Evolutionary conservation across 345 rosid genomes (phyloP), one percentile per base, ranked within the genome.

Genomic region (Capsella bursapastoris): DNA sequence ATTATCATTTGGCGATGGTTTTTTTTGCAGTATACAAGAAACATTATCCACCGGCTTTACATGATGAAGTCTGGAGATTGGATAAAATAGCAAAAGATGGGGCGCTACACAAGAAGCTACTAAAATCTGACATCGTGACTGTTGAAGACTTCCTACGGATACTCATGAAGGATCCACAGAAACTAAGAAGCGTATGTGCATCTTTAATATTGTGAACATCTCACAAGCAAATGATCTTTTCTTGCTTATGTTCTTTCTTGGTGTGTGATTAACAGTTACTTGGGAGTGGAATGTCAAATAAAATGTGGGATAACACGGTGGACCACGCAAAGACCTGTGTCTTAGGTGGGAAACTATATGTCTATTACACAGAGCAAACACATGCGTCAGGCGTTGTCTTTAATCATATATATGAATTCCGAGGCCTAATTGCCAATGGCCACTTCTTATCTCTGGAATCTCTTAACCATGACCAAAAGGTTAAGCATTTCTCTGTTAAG

Each of bases 281-380:
- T 58, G 98, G 98, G 75, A 93, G 98, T 51, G 96, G 96, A 71
- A 89, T 90, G 96, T 90, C 97, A 16, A 93, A 90, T 72, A 88
- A 84, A 71, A 93, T 93, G 97, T 93, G 98, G 98, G 97, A 89
- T 64, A 89, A 87, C 49, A 88, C 97, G 8, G 87, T 90, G 57
- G 96, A 89, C 77, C 97, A 93, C 66, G 97, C 98, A 28, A 93
- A 93, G 84, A 91, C 97, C 0, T 91, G 98, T 50, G 86, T 85
- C 7, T 67, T 93, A 70, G 90, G 96, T 44, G 92, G 86, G 62
- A 91, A 87, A 82, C 87, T 91, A 59, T 91, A 86, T 38, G 83
- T 89, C 40, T 91, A 86, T 83, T 85, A 84, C 73, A 57, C 92
- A 5, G 90, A 89, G 68, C 79, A 75, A 63, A 78, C 79, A 28